Conservation (phyloP, 73 alveolate genomes). For the Paramecium biaurelia region DNA sequence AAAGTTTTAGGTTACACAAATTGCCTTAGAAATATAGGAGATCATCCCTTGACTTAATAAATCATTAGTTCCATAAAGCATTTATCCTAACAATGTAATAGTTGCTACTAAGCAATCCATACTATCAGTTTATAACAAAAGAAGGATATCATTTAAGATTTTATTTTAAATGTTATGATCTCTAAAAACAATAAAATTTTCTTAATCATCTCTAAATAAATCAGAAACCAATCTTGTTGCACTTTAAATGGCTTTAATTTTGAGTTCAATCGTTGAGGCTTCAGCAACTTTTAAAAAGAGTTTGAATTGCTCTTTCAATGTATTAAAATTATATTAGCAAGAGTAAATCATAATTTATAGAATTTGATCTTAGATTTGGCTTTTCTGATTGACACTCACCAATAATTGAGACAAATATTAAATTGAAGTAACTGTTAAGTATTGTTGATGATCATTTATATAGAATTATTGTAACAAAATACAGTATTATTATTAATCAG, state of each 20-base stretch:
- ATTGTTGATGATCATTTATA: not conserved
- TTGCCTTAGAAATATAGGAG: not conserved
- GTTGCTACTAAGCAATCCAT: not conserved
- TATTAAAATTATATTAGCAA: not conserved
- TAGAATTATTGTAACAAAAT: not conserved
- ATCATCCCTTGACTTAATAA: not conserved
- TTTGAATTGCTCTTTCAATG: not conserved
- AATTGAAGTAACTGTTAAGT: not conserved
- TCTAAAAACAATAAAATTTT: not conserved
- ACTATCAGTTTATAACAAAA: not conserved
- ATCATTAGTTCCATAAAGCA: not conserved
- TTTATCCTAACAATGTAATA: not conserved
- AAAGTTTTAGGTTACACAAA: not conserved
- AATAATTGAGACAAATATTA: not conserved
- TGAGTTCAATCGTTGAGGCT: not conserved
- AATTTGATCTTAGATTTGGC: not conserved
- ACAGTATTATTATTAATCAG: slow-evolving; percentile 1
- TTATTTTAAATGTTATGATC: not conserved
- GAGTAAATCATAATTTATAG: not conserved
- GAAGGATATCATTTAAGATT: not conserved
- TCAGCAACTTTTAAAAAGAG: slow-evolving; percentile 6
- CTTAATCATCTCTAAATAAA: not conserved
- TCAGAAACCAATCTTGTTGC: not conserved
- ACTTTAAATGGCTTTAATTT: slow-evolving; percentile 11
- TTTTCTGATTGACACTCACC: not conserved